Base-by-base conservation (phyloP, 129 eudicot genomes). In the Dittrichia graveolens region DNA sequence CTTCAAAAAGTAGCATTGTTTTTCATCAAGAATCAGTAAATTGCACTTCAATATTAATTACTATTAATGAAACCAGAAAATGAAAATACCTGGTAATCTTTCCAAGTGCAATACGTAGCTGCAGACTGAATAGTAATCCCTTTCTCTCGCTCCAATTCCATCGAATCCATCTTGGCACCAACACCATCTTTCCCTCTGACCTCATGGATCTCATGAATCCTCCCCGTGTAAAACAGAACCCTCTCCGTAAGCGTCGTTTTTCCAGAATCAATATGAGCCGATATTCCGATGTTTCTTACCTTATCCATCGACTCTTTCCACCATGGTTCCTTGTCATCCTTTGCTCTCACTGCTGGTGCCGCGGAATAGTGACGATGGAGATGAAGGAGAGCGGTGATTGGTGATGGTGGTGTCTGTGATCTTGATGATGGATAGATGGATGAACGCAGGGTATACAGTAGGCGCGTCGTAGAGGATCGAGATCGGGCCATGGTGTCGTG, bases 151-250 rank as follows among this genome's bases (percentile, higher is more conserved):
- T 94, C 98, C 87, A 94, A 86, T 43, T 94, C 98, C 96, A 94
- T 94, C 0, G 98, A 94, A 75, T 94, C 98, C 98, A 94, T 94
- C 83, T 94, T 94, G 0, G 98, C 98, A 3, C 98, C 98, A 49
- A 94, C 98, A 0, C 98, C 97, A 79, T 94, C 98, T 45, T 88
- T 87, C 76, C 98, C 98, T 52, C 98, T 70, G 8, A 94, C 98
- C 78, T 94, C 98, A 72, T 94, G 98, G 48, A 90, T 94, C 89
- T 94, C 98, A 65, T 90, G 96, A 70, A 94, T 94, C 91, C 89
- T 81, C 24, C 98, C 98, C 0, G 98, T 94, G 59, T 94, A 94
- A 55, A 19, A 94, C 72, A 94, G 42, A 4, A 94, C 85, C 60
- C 98, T 73, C 84, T 94, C 98, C 12, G 98, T 94, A 9, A 94